phyloP scores from a whole-genome alignment of 2,329 filamentous ascomycete genomes.

The Trichoderma sp. region DNA sequence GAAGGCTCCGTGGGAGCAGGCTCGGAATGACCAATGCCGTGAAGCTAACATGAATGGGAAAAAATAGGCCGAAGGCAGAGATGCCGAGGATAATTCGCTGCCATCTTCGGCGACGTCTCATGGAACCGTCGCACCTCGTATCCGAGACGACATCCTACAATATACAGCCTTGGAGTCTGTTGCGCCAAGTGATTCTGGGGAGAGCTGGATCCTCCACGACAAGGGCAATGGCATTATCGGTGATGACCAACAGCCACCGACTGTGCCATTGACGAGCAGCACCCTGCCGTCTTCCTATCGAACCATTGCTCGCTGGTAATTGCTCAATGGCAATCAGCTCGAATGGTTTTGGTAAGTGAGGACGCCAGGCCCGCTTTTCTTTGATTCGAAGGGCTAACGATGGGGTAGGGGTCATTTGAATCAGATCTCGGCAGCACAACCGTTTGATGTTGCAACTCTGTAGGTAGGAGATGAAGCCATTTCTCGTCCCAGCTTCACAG shows the following conservation, averaged over 20 bases:
- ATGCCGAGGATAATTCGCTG: constrained; percentile 36
- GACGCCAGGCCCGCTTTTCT: constrained; percentile 9
- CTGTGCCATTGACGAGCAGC: constrained; percentile 28
- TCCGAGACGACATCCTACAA: constrained; percentile 44
- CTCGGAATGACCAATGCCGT: neutral
- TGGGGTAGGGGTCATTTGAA: neutral
- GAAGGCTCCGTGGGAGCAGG: neutral
- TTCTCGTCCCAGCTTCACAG: neutral
- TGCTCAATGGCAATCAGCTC: neutral
- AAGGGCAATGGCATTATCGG: constrained; percentile 23
- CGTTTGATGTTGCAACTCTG: constrained; percentile 5
- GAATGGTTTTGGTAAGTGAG: neutral
- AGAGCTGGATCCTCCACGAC: constrained; percentile 39
- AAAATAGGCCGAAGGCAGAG: constrained; percentile 48
- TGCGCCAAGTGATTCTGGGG: constrained; percentile 35
- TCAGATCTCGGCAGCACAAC: neutral
- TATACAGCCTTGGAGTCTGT: constrained; percentile 49
- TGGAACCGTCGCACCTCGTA: constrained; percentile 46
- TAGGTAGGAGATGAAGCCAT: constrained; percentile 6
- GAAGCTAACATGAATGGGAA: neutral
- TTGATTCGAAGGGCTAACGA: constrained; percentile 15
- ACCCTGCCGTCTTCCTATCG: constrained; percentile 28
- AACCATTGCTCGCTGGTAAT: constrained; percentile 21
- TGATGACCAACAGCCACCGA: constrained; percentile 26
- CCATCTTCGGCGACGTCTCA: constrained; percentile 32